Evolutionary conservation across 2,329 filamentous ascomycete genomes (phyloP), one percentile per base, ranked within the genome.

Genomic region (Colletotrichum ledebouriae): DNA sequence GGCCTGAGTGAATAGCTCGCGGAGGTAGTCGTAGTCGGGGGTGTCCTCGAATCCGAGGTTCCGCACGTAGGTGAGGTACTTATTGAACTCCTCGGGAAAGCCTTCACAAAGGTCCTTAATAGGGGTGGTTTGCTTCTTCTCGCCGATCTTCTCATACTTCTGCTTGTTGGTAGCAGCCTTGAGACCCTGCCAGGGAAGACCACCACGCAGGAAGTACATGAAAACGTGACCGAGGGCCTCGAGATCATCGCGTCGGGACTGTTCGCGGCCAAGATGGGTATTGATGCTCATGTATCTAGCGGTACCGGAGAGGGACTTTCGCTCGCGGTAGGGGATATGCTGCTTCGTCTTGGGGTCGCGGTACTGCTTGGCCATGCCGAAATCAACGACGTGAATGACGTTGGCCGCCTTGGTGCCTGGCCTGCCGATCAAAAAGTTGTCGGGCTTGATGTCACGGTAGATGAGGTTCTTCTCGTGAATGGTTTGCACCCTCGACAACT

Each of bases 211-310:
- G 79, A 92, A 92, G 79, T 92, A 92, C 85, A 92, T 89, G 78
- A 92, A 92, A 46, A 92, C 89, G 76, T 92, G 90, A 20, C 90
- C 90, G 12, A 92, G 83, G 13, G 96, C 96, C 82, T 99, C 96
- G 68, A 99, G 85, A 79, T 99, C 96, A 79, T 99, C 96, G 81
- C 96, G 88, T 78, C 96, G 90, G 66, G 95, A 98, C 80, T 99
- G 96, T 79, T 99, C 96, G 69, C 96, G 90, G 61, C 96, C 96
- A 73, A 98, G 83, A 86, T 99, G 96, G 64, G 96, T 99, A 83
- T 99, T 99, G 88, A 99, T 98, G 83, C 94, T 97, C 96, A 98
- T 98, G 82, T 99, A 99, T 78, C 96, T 89, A 71, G 96, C 96
- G 66, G 96, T 99, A 71, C 96, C 96, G 4, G 95, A 98, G 69